Evolutionary conservation across 2,329 filamentous ascomycete species (phyloP), one percentile per base, ranked within the genome.

Genomic region (Fusarium dimerum): DNA sequence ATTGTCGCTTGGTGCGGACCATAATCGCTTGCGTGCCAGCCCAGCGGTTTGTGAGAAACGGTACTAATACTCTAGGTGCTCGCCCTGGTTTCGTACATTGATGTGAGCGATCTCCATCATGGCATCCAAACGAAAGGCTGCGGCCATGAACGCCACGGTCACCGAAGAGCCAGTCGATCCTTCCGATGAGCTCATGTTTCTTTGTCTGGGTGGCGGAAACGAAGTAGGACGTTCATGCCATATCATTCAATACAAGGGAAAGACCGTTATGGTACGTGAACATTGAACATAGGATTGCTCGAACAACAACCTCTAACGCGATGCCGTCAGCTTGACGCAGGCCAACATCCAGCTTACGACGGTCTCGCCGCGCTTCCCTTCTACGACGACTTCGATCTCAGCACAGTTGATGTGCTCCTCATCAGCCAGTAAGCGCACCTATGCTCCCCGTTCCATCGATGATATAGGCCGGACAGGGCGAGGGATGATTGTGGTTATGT

Each of bases 201-300:
- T 96, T 49, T 95, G 91, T 66, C 78, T 99, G 38, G 94, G 94
- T 56, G 94, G 94, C 56, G 94, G 94, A 62, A 97, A 97, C 72
- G 94, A 99, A 75, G 94, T 99, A 56, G 94, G 94, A 48, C 83
- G 94, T 61, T 97, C 94, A 61, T 97, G 94, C 73, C 94, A 99
- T 71, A 96, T 99, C 64, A 86, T 99, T 54, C 92, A 97, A 68
- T 99, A 99, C 82, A 99, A 97, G 76, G 94, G 94, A 56, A 99
- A 99, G 75, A 97, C 93, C 6, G 91, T 99, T 62, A 99, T 99
- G 94, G 92, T 95, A 78, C 64, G 67, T 47, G 34, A 20, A 49
- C 43, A 46, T 54, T 39, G 40, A 40, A 40, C 18, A 13, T 17
- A 38, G 15, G 18, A 44, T 48, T 18, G 42, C 41, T 40, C 43